A percentile compares a stretch with the other conserved stretches of the same genome.
Evolutionary conservation across 1,284 basidiomycete genomes (phyloP).

Genomic region (Cutaneotrichosporon daszewskae): DNA sequence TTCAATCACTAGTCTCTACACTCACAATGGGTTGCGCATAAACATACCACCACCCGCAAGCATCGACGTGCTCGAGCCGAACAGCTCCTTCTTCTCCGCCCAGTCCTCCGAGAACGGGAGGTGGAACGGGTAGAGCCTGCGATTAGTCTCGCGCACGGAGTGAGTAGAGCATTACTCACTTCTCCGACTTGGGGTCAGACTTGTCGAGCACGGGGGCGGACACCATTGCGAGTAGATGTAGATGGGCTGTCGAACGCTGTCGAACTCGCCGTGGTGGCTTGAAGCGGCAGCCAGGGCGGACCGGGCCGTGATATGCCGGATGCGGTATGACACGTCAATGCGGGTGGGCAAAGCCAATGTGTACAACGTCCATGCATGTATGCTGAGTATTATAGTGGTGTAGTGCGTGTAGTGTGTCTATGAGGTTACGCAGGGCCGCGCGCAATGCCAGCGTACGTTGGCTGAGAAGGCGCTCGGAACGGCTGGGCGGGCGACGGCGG

Average conservation of each 20-base stretch:
- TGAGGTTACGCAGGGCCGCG: too few species aligned
- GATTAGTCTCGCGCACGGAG: slow-evolving; percentile 3
- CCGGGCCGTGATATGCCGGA: too few species aligned
- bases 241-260: background rate
- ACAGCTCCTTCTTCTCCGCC: slow-evolving; percentile 36
- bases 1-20: too few species aligned
- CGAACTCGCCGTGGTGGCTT: too few species aligned
- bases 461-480: too few species aligned
- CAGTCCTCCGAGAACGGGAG: slow-evolving; percentile 37
- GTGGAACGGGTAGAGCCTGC: slow-evolving; percentile 39
- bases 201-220: slow-evolving; percentile 41
- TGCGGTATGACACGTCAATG: too few species aligned
- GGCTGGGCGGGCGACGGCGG: too few species aligned
- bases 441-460: too few species aligned
- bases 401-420: too few species aligned
- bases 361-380: too few species aligned
- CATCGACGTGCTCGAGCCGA: slow-evolving; percentile 35
- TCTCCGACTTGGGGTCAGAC: slow-evolving; percentile 36
- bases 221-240: slow-evolving; percentile 21
- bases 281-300: too few species aligned
- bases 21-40: slow-evolving; percentile 43
- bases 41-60: slow-evolving; percentile 45
- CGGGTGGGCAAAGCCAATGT: too few species aligned
- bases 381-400: background rate
- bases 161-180: slow-evolving; percentile 22